These are phyloP conservation scores for Microbotryomycetes sp. DNA, from an alignment of 1,284 basidiomycete species.

Conservation along the genomic window DNA sequence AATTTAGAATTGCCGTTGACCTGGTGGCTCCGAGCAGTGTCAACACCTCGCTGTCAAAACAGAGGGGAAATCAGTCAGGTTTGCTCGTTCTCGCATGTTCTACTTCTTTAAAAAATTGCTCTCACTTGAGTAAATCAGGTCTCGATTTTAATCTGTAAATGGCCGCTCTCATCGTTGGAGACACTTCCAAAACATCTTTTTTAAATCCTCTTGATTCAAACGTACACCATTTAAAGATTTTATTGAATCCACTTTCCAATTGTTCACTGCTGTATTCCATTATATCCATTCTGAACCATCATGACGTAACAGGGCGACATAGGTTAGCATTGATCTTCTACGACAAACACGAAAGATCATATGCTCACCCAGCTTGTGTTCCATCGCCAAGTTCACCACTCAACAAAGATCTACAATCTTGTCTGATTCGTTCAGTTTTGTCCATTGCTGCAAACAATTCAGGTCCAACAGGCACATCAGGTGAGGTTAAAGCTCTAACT, in stretches of 20 bases:
- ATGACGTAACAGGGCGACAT: not conserved
- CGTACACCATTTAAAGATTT: conserved; percentile 76
- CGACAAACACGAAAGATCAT: not conserved
- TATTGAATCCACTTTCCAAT: conserved; percentile 83
- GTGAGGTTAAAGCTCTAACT: conserved; percentile 62
- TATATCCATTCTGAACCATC: conserved; percentile 64
- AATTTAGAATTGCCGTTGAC: conserved; percentile 65
- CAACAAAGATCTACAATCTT: conserved; percentile 79
- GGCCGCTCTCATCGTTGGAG: conserved; percentile 61
- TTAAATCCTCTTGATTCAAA: conserved; percentile 80
- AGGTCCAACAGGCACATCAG: conserved; percentile 66
- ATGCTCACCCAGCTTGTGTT: conserved; percentile 69
- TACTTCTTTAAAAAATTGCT: not conserved
- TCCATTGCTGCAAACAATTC: conserved; percentile 80
- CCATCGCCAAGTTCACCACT: conserved; percentile 69
- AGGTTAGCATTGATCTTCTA: not conserved
- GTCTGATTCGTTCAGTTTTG: conserved; percentile 71
- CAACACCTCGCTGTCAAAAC: conserved; percentile 61
- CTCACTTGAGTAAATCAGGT: conserved; percentile 68
- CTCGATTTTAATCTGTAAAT: conserved; percentile 64
- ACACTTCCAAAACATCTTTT: conserved; percentile 68
- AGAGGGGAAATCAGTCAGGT: too few relatives aligned
- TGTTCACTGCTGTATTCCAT: conserved; percentile 72
- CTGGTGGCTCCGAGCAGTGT: conserved; percentile 71
- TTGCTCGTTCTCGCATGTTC: too few relatives aligned